phyloP scores from a whole-genome alignment of 176 grass and related monocot genomes.

The Carex scoparia region DNA sequence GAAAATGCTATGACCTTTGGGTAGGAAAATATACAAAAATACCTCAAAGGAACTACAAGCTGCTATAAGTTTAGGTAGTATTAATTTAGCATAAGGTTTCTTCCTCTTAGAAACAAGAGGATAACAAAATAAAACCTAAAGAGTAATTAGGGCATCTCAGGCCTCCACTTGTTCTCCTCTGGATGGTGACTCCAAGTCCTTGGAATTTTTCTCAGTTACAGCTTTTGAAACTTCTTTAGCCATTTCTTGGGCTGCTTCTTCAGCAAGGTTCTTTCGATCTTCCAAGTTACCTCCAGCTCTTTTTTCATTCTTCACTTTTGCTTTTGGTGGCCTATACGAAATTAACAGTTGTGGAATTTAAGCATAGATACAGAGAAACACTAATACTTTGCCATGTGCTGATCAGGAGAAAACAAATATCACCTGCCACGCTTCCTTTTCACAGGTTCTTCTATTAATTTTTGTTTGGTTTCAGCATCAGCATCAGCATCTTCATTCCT shows the following conservation, averaged over 20 bases:
- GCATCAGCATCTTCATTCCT: background rate
- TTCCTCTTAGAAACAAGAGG: background rate
- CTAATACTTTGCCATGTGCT: background rate
- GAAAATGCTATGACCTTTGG: background rate
- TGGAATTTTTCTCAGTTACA: background rate
- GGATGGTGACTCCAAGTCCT: background rate
- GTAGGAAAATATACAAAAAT: background rate
- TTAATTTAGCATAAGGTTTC: background rate
- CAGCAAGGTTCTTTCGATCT: background rate
- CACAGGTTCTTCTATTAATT: background rate
- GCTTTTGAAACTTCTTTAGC: background rate
- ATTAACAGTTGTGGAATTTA: background rate
- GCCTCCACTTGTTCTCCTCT: background rate
- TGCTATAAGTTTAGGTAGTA: background rate
- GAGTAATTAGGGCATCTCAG: background rate
- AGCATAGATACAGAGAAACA: background rate
- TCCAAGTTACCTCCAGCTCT: background rate
- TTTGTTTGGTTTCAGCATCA: background rate
- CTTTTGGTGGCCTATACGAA: background rate
- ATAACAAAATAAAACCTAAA: constrained; percentile 3
- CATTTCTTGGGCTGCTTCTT: background rate
- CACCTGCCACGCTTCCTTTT: background rate
- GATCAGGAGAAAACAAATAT: background rate
- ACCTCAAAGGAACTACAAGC: background rate
- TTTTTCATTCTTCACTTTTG: background rate